phyloP scores from a whole-genome alignment of 176 grass and related monocot genomes.

The Ensete ventricosum region DNA sequence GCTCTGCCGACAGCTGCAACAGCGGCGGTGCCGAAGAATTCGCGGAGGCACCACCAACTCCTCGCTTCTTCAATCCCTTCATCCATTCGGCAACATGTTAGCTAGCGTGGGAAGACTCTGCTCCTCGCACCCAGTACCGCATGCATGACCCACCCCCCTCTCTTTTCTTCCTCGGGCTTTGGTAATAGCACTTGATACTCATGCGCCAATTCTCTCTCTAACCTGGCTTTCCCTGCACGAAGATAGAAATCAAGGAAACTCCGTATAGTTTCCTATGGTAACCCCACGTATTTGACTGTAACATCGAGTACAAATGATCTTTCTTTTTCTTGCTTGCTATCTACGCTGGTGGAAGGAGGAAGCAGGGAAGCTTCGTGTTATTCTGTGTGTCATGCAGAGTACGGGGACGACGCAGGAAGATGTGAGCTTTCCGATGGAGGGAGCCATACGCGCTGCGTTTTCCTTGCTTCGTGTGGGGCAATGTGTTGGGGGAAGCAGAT shows the following conservation, averaged over 20 bases:
- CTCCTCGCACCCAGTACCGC: too few species aligned
- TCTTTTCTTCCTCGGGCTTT: neutral
- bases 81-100: constrained; percentile 11
- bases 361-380: neutral
- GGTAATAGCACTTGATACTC: neutral
- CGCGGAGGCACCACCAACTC: neutral
- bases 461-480: neutral
- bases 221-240: too few species aligned
- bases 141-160: neutral
- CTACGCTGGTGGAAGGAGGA: too few species aligned
- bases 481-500: neutral
- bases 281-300: too few species aligned
- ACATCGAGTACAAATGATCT: too few species aligned
- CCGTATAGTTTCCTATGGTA: too few species aligned
- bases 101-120: too few species aligned
- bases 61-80: constrained; percentile 7
- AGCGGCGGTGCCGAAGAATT: neutral
- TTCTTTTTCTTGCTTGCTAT: too few species aligned
- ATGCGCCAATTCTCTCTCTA: too few species aligned
- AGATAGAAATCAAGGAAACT: too few species aligned
- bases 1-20: neutral
- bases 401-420: neutral
- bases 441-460: neutral
- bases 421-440: neutral
- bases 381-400: neutral